A percentile compares a stretch with the other conserved stretches of the same genome.
These are phyloP conservation scores for Rhizopogon vulgaris DNA, from an alignment of 768 basidiomycete species.

Conservation along the genomic window DNA sequence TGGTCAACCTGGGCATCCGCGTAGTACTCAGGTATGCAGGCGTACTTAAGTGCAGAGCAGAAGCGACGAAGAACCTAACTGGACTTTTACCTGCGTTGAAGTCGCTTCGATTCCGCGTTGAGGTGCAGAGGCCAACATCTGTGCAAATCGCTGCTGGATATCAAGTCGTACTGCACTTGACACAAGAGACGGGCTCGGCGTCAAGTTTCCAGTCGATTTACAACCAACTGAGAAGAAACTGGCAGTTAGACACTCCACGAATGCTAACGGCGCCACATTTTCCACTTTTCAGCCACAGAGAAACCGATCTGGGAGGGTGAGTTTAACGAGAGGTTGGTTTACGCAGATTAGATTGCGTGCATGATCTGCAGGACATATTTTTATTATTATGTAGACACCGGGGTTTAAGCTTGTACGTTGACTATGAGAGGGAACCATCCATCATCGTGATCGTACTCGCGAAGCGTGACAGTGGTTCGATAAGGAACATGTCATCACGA, in stretches of 20 bases:
- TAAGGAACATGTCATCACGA: slow-evolving; percentile 19
- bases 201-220: slow-evolving; percentile 77
- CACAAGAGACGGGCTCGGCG: slow-evolving; percentile 83
- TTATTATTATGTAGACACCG: neutral
- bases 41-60: slow-evolving; percentile 70
- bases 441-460: slow-evolving; percentile 33
- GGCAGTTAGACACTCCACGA: slow-evolving; percentile 53
- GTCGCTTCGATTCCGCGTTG: slow-evolving; percentile 77
- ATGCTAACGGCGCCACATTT: slow-evolving; percentile 10
- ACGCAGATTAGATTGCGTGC: slow-evolving; percentile 19
- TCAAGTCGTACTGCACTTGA: slow-evolving; percentile 54
- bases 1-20: slow-evolving; percentile 65
- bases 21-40: slow-evolving; percentile 62
- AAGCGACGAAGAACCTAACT: slow-evolving; percentile 55
- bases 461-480: slow-evolving; percentile 27
- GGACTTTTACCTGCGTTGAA: slow-evolving; percentile 54
- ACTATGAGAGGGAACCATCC: slow-evolving; percentile 24
- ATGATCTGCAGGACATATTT: slow-evolving; percentile 12
- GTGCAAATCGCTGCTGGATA: slow-evolving; percentile 41
- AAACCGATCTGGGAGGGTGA: slow-evolving; percentile 22
- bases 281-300: slow-evolving; percentile 22
- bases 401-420: slow-evolving; percentile 1
- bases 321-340: slow-evolving; percentile 27
- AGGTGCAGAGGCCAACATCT: slow-evolving; percentile 44
- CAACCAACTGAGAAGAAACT: slow-evolving; percentile 56